These are phyloP conservation scores for Musa balbisiana DNA, from an alignment of 202 grass and related monocot species.

Conservation along the genomic window DNA sequence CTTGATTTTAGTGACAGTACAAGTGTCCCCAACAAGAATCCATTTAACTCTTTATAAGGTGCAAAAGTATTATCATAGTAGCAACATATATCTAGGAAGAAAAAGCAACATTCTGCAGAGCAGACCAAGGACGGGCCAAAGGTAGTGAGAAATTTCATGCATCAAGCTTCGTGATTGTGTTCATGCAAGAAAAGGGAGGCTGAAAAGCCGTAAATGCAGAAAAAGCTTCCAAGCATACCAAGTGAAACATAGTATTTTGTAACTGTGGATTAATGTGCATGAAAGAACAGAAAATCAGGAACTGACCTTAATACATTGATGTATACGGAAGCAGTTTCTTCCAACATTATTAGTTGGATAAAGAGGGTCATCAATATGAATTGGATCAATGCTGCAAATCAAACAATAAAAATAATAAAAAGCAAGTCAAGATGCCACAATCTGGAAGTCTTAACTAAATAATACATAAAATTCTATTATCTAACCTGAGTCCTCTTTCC, in stretches of 20 bases:
- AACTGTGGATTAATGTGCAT: neutral
- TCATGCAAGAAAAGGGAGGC: too few species aligned
- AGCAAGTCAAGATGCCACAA: constrained; percentile 17
- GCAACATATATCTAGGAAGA: too few species aligned
- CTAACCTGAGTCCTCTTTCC: constrained; percentile 90
- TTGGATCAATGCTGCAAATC: constrained; percentile 86
- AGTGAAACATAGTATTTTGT: neutral
- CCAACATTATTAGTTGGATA: constrained; percentile 90
- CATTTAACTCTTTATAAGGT: too few species aligned
- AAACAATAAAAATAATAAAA: constrained; percentile 18
- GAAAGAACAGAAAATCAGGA: constrained; percentile 12
- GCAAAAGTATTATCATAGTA: neutral
- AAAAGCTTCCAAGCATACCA: neutral
- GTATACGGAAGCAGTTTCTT: constrained; percentile 99
- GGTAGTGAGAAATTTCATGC: too few species aligned
- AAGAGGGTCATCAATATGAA: constrained; percentile 97
- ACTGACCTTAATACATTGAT: constrained; percentile 93
- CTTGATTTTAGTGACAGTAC: too few species aligned
- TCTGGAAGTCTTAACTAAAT: neutral
- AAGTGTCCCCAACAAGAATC: too few species aligned
- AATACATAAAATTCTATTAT: constrained; percentile 16
- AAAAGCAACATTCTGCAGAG: too few species aligned
- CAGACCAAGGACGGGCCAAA: too few species aligned
- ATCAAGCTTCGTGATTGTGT: too few species aligned
- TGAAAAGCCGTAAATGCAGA: too few species aligned